Percentiles rank a stretch among this genome's conserved stretches.
phyloP scores from a whole-genome alignment of 371 early-diverging fungal species.

The Parasitella parasitica region DNA sequence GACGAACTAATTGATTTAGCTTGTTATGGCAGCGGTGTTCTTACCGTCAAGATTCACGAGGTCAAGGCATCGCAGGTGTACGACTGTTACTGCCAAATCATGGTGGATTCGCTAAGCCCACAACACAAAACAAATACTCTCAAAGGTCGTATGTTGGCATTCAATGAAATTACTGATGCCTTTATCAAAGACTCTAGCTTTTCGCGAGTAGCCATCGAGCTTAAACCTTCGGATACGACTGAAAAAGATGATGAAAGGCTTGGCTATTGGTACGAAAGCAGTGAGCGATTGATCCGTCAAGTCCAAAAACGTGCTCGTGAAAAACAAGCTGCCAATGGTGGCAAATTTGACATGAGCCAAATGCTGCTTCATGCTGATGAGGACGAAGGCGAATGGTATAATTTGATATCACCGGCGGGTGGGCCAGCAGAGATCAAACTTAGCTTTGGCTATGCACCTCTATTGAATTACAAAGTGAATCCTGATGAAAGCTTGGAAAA shows the following conservation, averaged over 20 bases:
- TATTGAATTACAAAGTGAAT: constrained; percentile 43
- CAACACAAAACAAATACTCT: constrained; percentile 36
- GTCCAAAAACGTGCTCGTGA: constrained; percentile 23
- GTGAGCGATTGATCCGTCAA: constrained; percentile 29
- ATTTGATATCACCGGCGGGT: constrained; percentile 33
- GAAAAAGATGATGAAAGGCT: constrained; percentile 33
- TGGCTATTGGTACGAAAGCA: constrained; percentile 41
- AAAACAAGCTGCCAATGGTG: background rate
- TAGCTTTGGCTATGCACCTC: constrained; percentile 54
- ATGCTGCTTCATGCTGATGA: constrained; percentile 4
- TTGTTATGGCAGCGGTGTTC: constrained; percentile 33
- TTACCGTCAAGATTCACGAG: constrained; percentile 43
- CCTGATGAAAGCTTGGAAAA: constrained; percentile 63
- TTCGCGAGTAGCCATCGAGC: constrained; percentile 52
- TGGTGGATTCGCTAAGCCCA: constrained; percentile 35
- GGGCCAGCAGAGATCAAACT: constrained; percentile 43
- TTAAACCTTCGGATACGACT: constrained; percentile 29
- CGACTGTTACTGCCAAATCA: constrained; percentile 36
- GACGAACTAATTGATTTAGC: constrained; percentile 41
- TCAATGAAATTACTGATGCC: constrained; percentile 47
- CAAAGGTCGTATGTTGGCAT: constrained; percentile 28
- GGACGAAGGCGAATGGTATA: constrained; percentile 41
- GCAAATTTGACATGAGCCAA: background rate
- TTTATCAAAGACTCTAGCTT: constrained; percentile 65
- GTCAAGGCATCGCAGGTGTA: constrained; percentile 20